Evolutionary conservation across 2,329 filamentous ascomycete genomes (phyloP).

Genomic region (Cercospora beticola): DNA sequence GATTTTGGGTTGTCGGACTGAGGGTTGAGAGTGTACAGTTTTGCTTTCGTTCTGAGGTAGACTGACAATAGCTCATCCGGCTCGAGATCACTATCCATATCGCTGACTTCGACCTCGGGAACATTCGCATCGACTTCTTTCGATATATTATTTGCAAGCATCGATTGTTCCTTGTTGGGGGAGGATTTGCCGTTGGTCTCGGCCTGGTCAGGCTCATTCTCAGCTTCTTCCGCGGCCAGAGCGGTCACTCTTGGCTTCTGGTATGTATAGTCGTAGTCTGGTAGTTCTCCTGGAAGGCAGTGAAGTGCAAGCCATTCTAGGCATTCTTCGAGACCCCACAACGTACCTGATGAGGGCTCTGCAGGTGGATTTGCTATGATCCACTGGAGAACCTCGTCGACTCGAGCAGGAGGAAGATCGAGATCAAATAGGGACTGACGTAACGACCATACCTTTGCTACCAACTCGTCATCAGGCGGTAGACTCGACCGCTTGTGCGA

Average conservation of each 20-base stretch:
- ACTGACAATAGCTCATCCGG: constrained; percentile 60
- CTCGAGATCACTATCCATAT: constrained; percentile 52
- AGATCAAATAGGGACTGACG: constrained; percentile 68
- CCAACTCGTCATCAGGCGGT: constrained; percentile 72
- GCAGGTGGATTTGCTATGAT: constrained; percentile 63
- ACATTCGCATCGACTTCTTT: background rate
- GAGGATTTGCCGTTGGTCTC: background rate
- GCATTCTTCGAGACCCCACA: constrained; percentile 81
- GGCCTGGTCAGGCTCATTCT: constrained; percentile 11
- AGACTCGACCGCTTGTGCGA: constrained; percentile 51
- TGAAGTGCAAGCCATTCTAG: constrained; percentile 88
- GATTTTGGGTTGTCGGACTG: constrained; percentile 55
- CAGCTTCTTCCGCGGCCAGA: constrained; percentile 4
- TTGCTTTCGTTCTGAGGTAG: constrained; percentile 72
- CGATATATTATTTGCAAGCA: background rate
- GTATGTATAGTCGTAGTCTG: constrained; percentile 35
- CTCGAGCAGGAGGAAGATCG: constrained; percentile 64
- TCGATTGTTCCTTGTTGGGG: background rate
- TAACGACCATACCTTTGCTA: constrained; percentile 80
- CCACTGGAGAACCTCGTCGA: constrained; percentile 60
- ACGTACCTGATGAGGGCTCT: constrained; percentile 46
- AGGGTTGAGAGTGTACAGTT: constrained; percentile 49
- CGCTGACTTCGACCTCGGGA: constrained; percentile 43
- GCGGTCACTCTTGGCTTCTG: constrained; percentile 28
- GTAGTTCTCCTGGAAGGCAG: constrained; percentile 48